Evolutionary conservation across 495 filamentous ascomycete genomes (phyloP), one percentile per base, ranked within the genome.

Genomic region (Lepidopterella palustris): DNA sequence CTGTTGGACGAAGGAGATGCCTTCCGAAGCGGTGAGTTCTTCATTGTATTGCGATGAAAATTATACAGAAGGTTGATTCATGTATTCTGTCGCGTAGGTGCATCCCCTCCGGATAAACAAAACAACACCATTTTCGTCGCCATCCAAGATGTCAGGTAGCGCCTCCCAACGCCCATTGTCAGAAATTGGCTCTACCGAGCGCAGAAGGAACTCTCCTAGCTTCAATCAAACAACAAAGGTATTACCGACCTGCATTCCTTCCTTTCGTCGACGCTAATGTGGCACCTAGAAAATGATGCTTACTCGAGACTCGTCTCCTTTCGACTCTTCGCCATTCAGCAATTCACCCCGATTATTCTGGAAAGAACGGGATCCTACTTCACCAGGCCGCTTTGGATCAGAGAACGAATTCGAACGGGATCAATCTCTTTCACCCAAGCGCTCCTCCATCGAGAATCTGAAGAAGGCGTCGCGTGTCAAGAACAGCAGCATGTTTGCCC

Each of bases 401-500:
- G 90, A 95, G 70, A 95, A 95, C 75, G 74, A 82, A 8, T 83
- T 84, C 70, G 82, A 74, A 45, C 82, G 69, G 73, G 83, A 76
- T 49, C 74, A 68, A 28, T 84, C 87, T 10, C 84, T 86, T 49
- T 69, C 66, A 54, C 66, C 63, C 0, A 87, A 88, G 67, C 86
- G 92, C 62, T 86, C 90, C 4, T 97, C 92, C 10, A 86, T 97
- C 57, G 93, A 98, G 74, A 89, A 90, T 51, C 74, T 98, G 57
- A 95, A 97, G 76, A 86, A 87, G 63, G 90, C 87, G 3, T 96
- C 92, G 39, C 87, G 93, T 40, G 93, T 98, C 52, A 95, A 93
- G 76, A 97, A 96, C 75, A 93, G 91, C 78, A 92, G 82, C 75
- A 96, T 97, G 79, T 88, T 96, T 65, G 88, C 89, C 23, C 87